Percentiles rank a stretch among this genome's conserved stretches.
Conservation (phyloP, 208 protist species). For the Crithidia mellificae region DNA sequence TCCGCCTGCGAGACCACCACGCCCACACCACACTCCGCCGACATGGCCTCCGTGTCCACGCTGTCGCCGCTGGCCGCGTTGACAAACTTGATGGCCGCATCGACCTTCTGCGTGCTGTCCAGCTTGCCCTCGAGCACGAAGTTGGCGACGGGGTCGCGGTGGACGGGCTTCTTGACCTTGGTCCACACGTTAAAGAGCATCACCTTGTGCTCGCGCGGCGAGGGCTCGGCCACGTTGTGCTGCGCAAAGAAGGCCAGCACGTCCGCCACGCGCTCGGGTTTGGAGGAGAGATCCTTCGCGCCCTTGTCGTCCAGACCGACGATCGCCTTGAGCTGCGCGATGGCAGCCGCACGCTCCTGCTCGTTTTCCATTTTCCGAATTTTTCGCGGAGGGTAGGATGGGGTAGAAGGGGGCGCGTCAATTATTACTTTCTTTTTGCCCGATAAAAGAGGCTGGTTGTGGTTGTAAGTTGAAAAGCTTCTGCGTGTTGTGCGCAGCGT, state of each 20-base stretch:
- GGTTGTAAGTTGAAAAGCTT: constrained; percentile 4
- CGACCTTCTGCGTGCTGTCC: constrained; percentile 82
- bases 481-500: neutral
- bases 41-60: constrained; percentile 52
- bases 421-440: neutral
- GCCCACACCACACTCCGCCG: constrained; percentile 80
- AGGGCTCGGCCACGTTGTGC: constrained; percentile 43
- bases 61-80: constrained; percentile 44
- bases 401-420: neutral
- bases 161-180: constrained; percentile 72
- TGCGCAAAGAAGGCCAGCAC: constrained; percentile 75
- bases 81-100: constrained; percentile 82
- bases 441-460: neutral
- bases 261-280: constrained; percentile 82
- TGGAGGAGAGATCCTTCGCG: constrained; percentile 83
- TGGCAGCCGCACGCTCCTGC: constrained; percentile 29
- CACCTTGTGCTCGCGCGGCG: constrained; percentile 82
- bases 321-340: constrained; percentile 66
- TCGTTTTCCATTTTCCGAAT: constrained; percentile 26
- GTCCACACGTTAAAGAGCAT: constrained; percentile 88
- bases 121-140: constrained; percentile 67
- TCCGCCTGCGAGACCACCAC: constrained; percentile 61
- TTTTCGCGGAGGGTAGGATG: neutral
- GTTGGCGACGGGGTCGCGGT: constrained; percentile 71
- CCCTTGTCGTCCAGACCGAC: constrained; percentile 91